Base-by-base conservation (phyloP, 140 eudicot species). In the Flaveria floridana region DNA sequence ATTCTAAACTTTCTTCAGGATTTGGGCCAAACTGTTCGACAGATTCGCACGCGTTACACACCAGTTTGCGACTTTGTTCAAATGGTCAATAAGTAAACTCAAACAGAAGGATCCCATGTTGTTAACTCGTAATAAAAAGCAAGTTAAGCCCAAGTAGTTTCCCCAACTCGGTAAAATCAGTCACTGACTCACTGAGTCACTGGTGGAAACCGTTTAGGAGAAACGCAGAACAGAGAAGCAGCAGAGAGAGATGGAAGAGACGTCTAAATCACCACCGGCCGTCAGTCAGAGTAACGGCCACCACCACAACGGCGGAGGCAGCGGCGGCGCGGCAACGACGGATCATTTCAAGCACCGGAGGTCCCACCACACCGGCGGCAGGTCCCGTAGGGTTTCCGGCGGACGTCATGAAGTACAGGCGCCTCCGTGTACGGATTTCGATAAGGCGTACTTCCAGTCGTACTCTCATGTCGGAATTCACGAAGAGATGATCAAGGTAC, bases 401-500 rank as follows among this genome's bases (percentile, higher is more conserved):
- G 78, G 65, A 44, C 82, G 39, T 5, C 67, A 11, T 4, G 84
- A 74, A 4, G 71, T 56, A 10, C 83, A 80, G 12, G 68, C 76
- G 76, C 85, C 87, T 69, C 99, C 97, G 7, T 87, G 96, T 78
- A 90, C 99, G 73, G 92, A 90, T 47, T 94, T 86, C 25, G 99
- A 94, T 48, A 84, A 82, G 73, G 99, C 99, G 8, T 94, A 94
- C 67, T 90, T 94, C 63, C 86, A 94, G 48, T 91, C 99, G 6
- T 94, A 94, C 67, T 82, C 97, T 71, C 97, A 94, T 73, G 87
- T 94, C 59, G 97, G 99, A 58, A 94, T 94, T 65, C 99, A 94
- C 65, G 97, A 91, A 82, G 99, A 94, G 71, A 94, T 94, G 99
- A 94, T 90, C 72, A 94, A 90, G 99, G 99, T 92, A 70, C 12